phyloP scores from a whole-genome alignment of 768 basidiomycete genomes.

The Russula olivacea region DNA sequence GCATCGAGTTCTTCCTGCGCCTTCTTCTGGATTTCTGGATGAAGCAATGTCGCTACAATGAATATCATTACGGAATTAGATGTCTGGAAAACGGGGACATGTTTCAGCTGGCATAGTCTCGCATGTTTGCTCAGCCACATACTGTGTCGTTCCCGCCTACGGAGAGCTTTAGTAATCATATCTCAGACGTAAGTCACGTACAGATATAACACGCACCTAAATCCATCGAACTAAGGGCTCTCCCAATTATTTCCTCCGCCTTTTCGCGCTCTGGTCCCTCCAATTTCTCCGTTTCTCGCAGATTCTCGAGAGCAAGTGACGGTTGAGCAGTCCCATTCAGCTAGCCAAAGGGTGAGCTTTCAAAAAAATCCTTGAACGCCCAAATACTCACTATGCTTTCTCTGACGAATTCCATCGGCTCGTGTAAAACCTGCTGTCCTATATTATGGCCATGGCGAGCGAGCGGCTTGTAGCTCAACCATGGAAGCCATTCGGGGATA shows the following conservation, averaged over 20 bases:
- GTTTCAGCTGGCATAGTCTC: neutral
- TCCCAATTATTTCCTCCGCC: neutral
- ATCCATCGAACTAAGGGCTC: neutral
- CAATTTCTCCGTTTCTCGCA: neutral
- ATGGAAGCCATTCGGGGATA: slow-evolving; percentile 12
- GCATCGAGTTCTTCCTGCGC: neutral
- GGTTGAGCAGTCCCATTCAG: neutral
- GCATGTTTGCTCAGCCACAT: neutral
- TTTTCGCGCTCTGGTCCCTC: neutral
- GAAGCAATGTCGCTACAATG: neutral
- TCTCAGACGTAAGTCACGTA: too few species aligned
- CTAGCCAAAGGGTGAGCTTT: neutral
- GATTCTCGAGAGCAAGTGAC: neutral
- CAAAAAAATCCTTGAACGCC: neutral
- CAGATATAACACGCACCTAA: neutral
- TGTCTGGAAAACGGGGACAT: neutral
- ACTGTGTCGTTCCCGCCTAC: neutral
- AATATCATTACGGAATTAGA: neutral
- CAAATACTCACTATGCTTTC: neutral
- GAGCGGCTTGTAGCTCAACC: slow-evolving; percentile 14
- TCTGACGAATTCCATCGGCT: slow-evolving; percentile 4
- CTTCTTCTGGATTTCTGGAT: neutral
- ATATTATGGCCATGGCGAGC: neutral
- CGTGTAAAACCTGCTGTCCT: neutral
- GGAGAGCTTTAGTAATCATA: neutral